A percentile compares a stretch with the other conserved stretches of the same genome.
These are phyloP conservation scores for Adansonia gregorii DNA, from an alignment of 441 rosid genomes.

Conservation along the genomic window DNA sequence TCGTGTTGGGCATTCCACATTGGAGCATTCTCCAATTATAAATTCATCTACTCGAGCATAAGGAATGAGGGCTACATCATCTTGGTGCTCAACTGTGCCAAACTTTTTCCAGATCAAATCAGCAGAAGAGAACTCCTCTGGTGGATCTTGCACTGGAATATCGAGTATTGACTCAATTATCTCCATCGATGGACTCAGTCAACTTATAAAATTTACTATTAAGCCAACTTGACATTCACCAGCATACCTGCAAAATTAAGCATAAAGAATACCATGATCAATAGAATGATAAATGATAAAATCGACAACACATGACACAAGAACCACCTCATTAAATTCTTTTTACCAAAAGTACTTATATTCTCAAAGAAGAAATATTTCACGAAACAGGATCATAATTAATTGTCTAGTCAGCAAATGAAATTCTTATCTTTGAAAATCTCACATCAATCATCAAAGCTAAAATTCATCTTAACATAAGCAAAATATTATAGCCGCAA, in stretches of 20 bases:
- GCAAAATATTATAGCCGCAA: background rate
- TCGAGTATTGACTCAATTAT: constrained; percentile 57
- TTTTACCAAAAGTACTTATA: background rate
- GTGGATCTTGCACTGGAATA: constrained; percentile 73
- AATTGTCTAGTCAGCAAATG: background rate
- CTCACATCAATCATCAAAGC: background rate
- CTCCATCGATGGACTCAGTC: constrained; percentile 41
- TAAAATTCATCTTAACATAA: background rate
- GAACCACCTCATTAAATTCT: background rate
- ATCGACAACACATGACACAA: background rate
- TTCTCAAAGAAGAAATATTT: background rate
- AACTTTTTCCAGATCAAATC: constrained; percentile 83
- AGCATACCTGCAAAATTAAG: constrained; percentile 32
- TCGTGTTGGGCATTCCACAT: constrained; percentile 77
- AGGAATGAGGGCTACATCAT: constrained; percentile 85
- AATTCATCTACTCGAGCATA: constrained; percentile 73
- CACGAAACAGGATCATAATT: background rate
- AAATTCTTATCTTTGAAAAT: background rate
- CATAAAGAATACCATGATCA: background rate
- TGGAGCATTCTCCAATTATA: constrained; percentile 90
- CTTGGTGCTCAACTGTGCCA: constrained; percentile 79
- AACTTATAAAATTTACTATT: background rate
- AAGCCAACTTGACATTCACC: constrained; percentile 13
- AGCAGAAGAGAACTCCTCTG: constrained; percentile 67
- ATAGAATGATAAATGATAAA: background rate